These are phyloP conservation scores for Ambrosia hybrid DNA, from an alignment of 140 eudicot species.

Conservation along the genomic window DNA sequence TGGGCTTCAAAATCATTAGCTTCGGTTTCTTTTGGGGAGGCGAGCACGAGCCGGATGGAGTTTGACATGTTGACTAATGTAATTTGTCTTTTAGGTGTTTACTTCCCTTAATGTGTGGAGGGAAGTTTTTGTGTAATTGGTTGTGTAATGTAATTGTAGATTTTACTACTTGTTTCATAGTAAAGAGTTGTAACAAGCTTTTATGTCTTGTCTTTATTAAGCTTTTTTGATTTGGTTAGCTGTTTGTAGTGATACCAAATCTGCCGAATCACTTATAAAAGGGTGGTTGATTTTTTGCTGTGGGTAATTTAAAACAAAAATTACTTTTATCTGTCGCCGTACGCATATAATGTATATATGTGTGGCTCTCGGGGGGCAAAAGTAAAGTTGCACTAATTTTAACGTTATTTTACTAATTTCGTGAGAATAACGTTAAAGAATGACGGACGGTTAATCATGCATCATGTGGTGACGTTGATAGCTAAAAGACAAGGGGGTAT, in stretches of 20 bases:
- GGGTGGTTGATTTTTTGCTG: no score
- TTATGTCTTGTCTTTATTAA: not conserved
- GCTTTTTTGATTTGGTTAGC: not conserved
- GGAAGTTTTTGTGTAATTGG: constrained; percentile 25
- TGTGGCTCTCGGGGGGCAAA: no score
- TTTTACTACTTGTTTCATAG: constrained; percentile 30
- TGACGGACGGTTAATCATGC: no score
- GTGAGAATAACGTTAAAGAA: no score
- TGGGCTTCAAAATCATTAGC: constrained; percentile 97
- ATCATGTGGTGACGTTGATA: no score
- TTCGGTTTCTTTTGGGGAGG: constrained; percentile 78
- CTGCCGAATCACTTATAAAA: no score
- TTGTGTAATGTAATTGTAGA: constrained; percentile 44
- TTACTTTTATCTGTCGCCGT: no score
- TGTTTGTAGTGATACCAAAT: not conserved
- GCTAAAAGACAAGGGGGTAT: no score
- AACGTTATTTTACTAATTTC: no score
- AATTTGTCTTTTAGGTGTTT: constrained; percentile 18
- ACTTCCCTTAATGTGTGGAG: constrained; percentile 21
- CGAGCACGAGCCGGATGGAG: constrained; percentile 56
- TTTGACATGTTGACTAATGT: constrained; percentile 1
- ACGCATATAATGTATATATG: no score
- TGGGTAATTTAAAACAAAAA: no score
- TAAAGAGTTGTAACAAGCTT: constrained; percentile 5
- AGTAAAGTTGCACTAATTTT: no score